phyloP scores from a whole-genome alignment of 352 stramenopile genomes.

The Albugo laibachii region DNA sequence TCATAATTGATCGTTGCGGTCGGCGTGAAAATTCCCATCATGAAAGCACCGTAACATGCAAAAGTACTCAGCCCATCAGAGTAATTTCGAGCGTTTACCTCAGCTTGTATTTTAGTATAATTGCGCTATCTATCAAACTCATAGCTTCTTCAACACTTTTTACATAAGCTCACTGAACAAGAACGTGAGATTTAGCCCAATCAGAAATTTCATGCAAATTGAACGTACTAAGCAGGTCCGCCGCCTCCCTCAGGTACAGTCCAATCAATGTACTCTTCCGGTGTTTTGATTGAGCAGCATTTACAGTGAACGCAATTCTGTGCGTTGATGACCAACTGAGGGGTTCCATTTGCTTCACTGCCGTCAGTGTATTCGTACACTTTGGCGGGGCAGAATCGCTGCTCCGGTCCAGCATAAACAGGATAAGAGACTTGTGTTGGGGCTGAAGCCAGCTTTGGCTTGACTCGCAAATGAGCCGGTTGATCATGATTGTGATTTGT shows the following conservation, averaged over 20 bases:
- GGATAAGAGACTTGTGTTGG: constrained; percentile 76
- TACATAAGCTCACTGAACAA: too few relatives aligned
- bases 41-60: background rate
- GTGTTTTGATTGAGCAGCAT: constrained; percentile 99
- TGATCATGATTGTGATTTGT: constrained; percentile 98
- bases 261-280: constrained; percentile 98
- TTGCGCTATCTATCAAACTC: too few relatives aligned
- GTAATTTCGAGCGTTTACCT: too few relatives aligned
- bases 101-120: too few relatives aligned
- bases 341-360: constrained; percentile 56
- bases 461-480: constrained; percentile 92
- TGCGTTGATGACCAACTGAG: constrained; percentile 95
- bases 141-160: too few relatives aligned
- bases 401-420: constrained; percentile 92
- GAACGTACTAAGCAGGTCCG: constrained; percentile 94
- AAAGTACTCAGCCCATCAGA: too few relatives aligned
- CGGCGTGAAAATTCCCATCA: constrained; percentile 28
- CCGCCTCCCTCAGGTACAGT: constrained; percentile 96
- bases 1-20: constrained; percentile 79
- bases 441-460: constrained; percentile 73
- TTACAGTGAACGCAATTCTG: constrained; percentile 99
- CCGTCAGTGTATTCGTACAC: constrained; percentile 98
- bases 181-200: background rate
- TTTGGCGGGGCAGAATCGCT: constrained; percentile 94
- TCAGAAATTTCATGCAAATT: constrained; percentile 15